Conservation (phyloP, 768 basidiomycete genomes). For the Phaeotremella fagi region DNA sequence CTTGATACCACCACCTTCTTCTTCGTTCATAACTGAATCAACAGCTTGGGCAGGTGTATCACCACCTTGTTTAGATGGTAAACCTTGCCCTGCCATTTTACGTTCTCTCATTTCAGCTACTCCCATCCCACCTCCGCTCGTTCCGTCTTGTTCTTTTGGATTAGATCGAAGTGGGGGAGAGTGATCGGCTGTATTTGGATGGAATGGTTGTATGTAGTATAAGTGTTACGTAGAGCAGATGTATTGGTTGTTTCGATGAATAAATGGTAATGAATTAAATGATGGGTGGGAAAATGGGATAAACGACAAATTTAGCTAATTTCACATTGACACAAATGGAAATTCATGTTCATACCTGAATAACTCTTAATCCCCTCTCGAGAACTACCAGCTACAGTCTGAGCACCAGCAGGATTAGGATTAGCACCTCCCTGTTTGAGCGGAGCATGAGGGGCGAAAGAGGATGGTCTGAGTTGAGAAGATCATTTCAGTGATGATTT, state of each 20-base stretch:
- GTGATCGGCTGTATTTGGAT: conserved; percentile 39
- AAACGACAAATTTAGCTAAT: too few species aligned
- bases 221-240: too few species aligned
- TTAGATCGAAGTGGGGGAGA: conserved; percentile 28
- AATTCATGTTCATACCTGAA: conserved; percentile 27
- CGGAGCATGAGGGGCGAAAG: conserved; percentile 26
- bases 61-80: conserved; percentile 41
- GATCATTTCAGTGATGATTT: not conserved
- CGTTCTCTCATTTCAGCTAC: conserved; percentile 48
- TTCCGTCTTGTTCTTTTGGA: conserved; percentile 39
- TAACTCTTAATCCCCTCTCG: conserved; percentile 12
- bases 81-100: conserved; percentile 41
- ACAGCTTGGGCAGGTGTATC: conserved; percentile 30
- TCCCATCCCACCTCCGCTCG: conserved; percentile 40
- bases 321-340: too few species aligned
- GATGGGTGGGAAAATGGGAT: too few species aligned
- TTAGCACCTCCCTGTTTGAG: conserved; percentile 38
- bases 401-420: conserved; percentile 11
- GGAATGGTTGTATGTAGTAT: too few species aligned
- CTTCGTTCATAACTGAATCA: conserved; percentile 11
- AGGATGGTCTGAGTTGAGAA: not conserved
- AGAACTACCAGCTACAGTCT: conserved; percentile 42
- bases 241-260: too few species aligned
- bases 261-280: too few species aligned
- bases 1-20: conserved; percentile 18